Conservation (phyloP, 2,329 filamentous ascomycete genomes). For the Fusarium pseudograminearum region DNA sequence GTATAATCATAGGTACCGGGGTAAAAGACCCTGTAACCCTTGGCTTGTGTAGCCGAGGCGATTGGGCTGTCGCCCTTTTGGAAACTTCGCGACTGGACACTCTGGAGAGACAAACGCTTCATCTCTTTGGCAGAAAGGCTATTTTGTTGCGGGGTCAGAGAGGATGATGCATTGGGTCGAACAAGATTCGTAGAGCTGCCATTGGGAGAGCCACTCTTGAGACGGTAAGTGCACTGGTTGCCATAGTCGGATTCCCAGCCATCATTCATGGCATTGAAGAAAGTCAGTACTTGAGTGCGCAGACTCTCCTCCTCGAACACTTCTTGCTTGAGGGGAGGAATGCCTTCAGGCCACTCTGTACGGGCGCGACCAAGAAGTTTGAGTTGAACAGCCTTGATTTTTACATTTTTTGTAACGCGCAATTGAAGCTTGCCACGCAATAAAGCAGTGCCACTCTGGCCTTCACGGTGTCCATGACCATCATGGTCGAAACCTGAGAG, state of each 20-base stretch:
- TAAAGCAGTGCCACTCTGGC: constrained; percentile 80
- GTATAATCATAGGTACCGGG: constrained; percentile 76
- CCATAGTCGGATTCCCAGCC: constrained; percentile 71
- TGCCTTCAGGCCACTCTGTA: constrained; percentile 97
- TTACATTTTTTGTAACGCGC: constrained; percentile 87
- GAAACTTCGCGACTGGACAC: constrained; percentile 86
- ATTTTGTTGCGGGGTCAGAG: constrained; percentile 44
- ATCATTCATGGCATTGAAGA: constrained; percentile 84
- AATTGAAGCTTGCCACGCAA: constrained; percentile 86
- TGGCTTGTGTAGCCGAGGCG: constrained; percentile 68
- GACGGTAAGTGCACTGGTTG: constrained; percentile 69
- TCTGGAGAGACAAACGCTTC: constrained; percentile 80
- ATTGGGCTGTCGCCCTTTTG: constrained; percentile 80
- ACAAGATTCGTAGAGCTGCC: constrained; percentile 52
- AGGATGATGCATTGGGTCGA: constrained; percentile 37
- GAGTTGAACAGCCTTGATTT: constrained; percentile 90
- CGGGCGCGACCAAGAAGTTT: constrained; percentile 86
- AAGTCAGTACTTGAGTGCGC: constrained; percentile 88
- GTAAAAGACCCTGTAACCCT: constrained; percentile 87
- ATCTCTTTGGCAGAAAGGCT: constrained; percentile 61
- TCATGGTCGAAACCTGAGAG: constrained; percentile 82
- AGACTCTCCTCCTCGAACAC: constrained; percentile 86
- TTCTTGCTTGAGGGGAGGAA: constrained; percentile 87
- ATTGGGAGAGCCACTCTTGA: constrained; percentile 56
- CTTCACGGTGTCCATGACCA: constrained; percentile 64